Base-by-base conservation (phyloP, 129 eudicot genomes). In the Calendula officinalis region DNA sequence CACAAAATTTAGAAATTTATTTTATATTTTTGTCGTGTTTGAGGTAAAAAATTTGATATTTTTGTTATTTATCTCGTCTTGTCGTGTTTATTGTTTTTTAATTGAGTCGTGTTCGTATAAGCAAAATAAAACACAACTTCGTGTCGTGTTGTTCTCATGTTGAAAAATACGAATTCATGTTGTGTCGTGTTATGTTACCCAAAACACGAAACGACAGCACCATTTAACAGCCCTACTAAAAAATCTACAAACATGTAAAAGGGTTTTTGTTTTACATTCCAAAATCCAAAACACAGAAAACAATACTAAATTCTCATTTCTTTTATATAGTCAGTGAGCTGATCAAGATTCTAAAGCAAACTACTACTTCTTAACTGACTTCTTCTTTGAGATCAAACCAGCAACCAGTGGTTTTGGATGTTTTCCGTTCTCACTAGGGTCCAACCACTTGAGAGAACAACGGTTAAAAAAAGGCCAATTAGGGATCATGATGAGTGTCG, bases 371-470 rank as follows among this genome's bases (percentile, higher is more conserved):
- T 73, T 73, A 17, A 2, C 22, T 1, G 46, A 5, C 66, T 64
- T 46, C 60, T 58, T 70, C 68, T 66, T 74, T 8, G 59, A 44
- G 55, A 43, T 7, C 32, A 48, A 39, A 74, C 67, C 67, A 38
- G 62, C 40, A 66, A 36, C 72, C 35, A 56, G 67, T 11, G 73
- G 78, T 66, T 74, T 74, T 17, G 55, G 78, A 47, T 74, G 54
- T 45, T 74, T 74, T 74, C 22, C 48, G 7, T 3, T 17, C 56
- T 66, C 78, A 6, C 46, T 74, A 11, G 68, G 68, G 42, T 57
- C 73, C 73, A 74, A 66, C 78, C 72, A 73, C 60, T 56, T 48
- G 14, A 56, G 54, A 56, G 66, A 38, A 37, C 47, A 44, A 11
- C 6, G 54, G 22, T 66, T 74, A 17, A 66, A 74, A 33, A 66